Evolutionary conservation across 306 rosid species (phyloP), one percentile per base, ranked within the genome.

Genomic region (Morella rubra): DNA sequence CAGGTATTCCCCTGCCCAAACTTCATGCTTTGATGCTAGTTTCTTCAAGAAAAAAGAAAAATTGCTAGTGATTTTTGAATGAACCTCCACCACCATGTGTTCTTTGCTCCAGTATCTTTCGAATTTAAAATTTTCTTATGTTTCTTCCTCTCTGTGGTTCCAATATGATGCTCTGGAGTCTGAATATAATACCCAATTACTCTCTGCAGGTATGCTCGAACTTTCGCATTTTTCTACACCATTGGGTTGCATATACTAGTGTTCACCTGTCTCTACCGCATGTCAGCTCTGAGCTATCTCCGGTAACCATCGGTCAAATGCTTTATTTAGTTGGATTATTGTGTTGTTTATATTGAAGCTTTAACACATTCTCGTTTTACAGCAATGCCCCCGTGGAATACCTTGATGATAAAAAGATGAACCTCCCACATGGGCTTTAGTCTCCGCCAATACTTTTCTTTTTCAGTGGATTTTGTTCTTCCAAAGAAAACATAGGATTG

Each of bases 191-290:
- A 8, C n/a, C 62, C 50, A 22, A 72, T 51, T 55, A 45, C 64
- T 44, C 15, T 18, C 47, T 89, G 85, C 90, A 92, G 98, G 83
- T 92, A 90, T 85, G 98, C 97, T 65, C 92, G 98, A 71, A 84
- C 97, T 41, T 95, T 92, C 71, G 97, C 96, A 41, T 95, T 95
- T 90, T 95, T 95, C 86, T 95, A 95, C 83, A 92, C 97, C 45
- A 95, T 94, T 27, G 98, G 97, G 58, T 82, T 92, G 90, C 98
- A 95, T 76, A 56, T 92, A 60, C 84, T 95, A 84, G 96, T 92
- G 71, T 95, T 95, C 83, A 92, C 96, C 55, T 95, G 97, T 79
- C 98, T 95, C 80, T 95, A 95, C 60, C 89, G 97, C 79, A 95
- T 92, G 97, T 95, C 98, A 13, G 93, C 98, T 72, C 81, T 95